Conservation (phyloP, 257 asterid genomes). For the Penstemon barbatus region DNA sequence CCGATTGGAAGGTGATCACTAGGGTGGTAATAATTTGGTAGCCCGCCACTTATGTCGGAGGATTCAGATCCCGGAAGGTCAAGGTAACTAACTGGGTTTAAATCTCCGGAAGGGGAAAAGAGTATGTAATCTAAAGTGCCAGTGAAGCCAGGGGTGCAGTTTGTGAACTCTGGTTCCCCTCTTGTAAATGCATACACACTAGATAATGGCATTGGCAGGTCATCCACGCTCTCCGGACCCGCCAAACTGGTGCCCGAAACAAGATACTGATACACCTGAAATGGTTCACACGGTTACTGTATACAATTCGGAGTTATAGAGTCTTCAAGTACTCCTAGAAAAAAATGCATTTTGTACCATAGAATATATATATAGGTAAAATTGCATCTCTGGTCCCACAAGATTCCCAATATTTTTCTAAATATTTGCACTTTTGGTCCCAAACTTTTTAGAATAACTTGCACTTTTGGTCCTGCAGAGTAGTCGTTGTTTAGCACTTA, state of each 20-base stretch:
- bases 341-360: too few species aligned
- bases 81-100: slow-evolving; percentile 69
- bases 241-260: slow-evolving; percentile 46
- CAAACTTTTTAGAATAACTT: too few species aligned
- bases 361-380: too few species aligned
- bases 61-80: slow-evolving; percentile 72
- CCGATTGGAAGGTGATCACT: slow-evolving; percentile 97
- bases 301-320: not conserved
- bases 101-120: slow-evolving; percentile 55
- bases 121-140: slow-evolving; percentile 83
- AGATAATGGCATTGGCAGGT: slow-evolving; percentile 54
- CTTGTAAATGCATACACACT: slow-evolving; percentile 71
- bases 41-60: slow-evolving; percentile 65
- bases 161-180: slow-evolving; percentile 90
- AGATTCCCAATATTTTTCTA: too few species aligned
- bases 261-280: slow-evolving; percentile 78
- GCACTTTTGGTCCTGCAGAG: too few species aligned
- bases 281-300: slow-evolving; percentile 2
- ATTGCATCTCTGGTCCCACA: too few species aligned
- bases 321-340: too few species aligned
- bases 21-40: slow-evolving; percentile 87
- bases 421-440: too few species aligned
- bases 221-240: slow-evolving; percentile 49
- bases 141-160: slow-evolving; percentile 89
- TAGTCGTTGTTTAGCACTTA: too few species aligned